phyloP scores from a whole-genome alignment of 2,329 filamentous ascomycete genomes.

The Clonostachys byssicola region DNA sequence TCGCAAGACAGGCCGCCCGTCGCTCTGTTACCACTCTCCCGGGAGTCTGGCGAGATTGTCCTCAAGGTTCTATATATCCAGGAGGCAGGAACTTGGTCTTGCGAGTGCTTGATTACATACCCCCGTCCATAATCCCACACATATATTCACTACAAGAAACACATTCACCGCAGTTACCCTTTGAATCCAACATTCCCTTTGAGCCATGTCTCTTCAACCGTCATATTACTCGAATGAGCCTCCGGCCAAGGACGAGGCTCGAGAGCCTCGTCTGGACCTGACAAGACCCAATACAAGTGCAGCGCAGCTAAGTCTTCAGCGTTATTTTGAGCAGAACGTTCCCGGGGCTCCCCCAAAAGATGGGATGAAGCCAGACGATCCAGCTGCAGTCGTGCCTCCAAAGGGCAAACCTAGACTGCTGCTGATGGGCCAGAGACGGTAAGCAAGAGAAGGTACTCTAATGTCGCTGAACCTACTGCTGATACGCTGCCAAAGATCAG shows the following conservation, averaged over 20 bases:
- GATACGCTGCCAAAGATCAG: conserved; percentile 59
- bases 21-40: too few relatives aligned
- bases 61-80: too few relatives aligned
- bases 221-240: conserved; percentile 10
- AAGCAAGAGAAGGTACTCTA: conserved; percentile 15
- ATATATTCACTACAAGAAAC: too few relatives aligned
- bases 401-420: conserved; percentile 80
- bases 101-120: too few relatives aligned
- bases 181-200: neutral
- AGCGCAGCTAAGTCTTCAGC: conserved; percentile 60
- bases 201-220: conserved; percentile 25
- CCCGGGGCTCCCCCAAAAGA: conserved; percentile 34
- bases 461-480: neutral
- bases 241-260: conserved; percentile 10
- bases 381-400: conserved; percentile 34
- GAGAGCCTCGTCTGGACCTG: conserved; percentile 20
- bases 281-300: conserved; percentile 38
- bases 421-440: conserved; percentile 95
- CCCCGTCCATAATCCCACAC: too few relatives aligned
- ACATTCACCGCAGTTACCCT: too few relatives aligned
- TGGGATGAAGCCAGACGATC: conserved; percentile 37
- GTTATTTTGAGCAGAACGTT: conserved; percentile 26
- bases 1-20: too few relatives aligned
- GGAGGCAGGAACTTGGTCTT: too few relatives aligned
- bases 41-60: too few relatives aligned